Evolutionary conservation across 2,329 filamentous ascomycete genomes (phyloP).

Genomic region (Cryphonectria naterciae): DNA sequence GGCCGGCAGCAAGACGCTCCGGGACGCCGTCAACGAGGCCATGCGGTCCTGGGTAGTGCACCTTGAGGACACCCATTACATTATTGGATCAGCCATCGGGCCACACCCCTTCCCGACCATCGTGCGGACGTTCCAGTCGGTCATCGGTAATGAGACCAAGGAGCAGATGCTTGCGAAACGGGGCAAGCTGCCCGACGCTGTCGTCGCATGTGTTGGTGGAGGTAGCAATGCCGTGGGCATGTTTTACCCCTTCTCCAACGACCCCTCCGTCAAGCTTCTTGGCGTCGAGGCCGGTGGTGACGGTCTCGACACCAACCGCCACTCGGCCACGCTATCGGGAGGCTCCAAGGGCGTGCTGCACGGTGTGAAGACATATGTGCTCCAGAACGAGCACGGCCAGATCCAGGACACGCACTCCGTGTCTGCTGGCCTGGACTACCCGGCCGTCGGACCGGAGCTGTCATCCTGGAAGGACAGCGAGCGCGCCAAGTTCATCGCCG

Average conservation of each 20-base stretch:
- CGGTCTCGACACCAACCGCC: conserved; percentile 80
- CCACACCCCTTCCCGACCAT: conserved; percentile 98
- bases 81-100: conserved; percentile 95
- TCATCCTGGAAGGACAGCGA: conserved; percentile 89
- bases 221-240: conserved; percentile 95
- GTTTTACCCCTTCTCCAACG: conserved; percentile 95
- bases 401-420: conserved; percentile 95
- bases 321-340: conserved; percentile 85
- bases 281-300: conserved; percentile 96
- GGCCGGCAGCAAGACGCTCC: conserved; percentile 80
- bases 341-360: conserved; percentile 93
- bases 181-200: conserved; percentile 90
- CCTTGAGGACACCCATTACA: conserved; percentile 94
- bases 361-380: conserved; percentile 92
- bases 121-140: conserved; percentile 94
- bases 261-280: conserved; percentile 81
- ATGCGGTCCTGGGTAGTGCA: conserved; percentile 92
- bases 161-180: conserved; percentile 83
- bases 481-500: conserved; percentile 85
- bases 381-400: conserved; percentile 91
- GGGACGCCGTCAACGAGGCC: conserved; percentile 93
- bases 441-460: conserved; percentile 92
- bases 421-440: conserved; percentile 95
- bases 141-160: conserved; percentile 95
- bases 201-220: conserved; percentile 95